These are phyloP conservation scores for Cucumis cinereus DNA, from an alignment of 306 rosid genomes.

Conservation along the genomic window DNA sequence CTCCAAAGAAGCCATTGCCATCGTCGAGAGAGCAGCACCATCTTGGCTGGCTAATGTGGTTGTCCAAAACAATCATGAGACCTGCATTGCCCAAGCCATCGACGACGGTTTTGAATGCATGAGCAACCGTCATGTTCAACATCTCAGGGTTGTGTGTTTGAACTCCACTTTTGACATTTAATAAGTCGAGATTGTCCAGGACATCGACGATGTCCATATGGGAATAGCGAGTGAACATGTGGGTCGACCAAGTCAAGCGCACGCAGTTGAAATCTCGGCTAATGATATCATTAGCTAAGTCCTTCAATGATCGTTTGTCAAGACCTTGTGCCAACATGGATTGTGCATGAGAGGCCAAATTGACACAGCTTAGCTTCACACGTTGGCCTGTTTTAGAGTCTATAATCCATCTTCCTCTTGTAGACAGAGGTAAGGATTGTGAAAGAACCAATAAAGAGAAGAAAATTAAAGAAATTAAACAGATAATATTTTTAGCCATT, in stretches of 20 bases:
- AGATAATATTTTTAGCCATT: not conserved
- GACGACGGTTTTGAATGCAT: slow-evolving; percentile 22
- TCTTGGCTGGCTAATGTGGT: slow-evolving; percentile 41
- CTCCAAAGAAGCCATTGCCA: slow-evolving; percentile 45
- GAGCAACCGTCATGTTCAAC: slow-evolving; percentile 20
- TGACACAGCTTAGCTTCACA: slow-evolving; percentile 26
- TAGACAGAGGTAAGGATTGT: slow-evolving; percentile 28
- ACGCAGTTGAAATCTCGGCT: slow-evolving; percentile 26
- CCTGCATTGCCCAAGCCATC: slow-evolving; percentile 21
- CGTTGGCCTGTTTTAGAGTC: slow-evolving; percentile 23
- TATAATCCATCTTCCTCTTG: slow-evolving; percentile 28
- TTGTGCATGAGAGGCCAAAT: slow-evolving; percentile 25
- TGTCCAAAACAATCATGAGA: slow-evolving; percentile 33
- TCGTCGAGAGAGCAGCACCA: slow-evolving; percentile 46
- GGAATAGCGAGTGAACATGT: slow-evolving; percentile 36
- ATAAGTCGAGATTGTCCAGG: not conserved
- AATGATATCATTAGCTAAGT: slow-evolving; percentile 9
- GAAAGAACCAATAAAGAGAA: slow-evolving; percentile 7
- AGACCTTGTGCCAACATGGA: slow-evolving; percentile 45
- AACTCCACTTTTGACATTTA: slow-evolving; percentile 13
- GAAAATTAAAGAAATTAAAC: not conserved
- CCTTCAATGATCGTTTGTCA: slow-evolving; percentile 23
- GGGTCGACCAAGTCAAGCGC: slow-evolving; percentile 29
- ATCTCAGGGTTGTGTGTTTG: slow-evolving; percentile 15
- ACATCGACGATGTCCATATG: not conserved